A percentile compares a stretch with the other conserved stretches of the same genome.
phyloP scores from a whole-genome alignment of 2,329 filamentous ascomycete species.

The Akanthomyces lecanii region DNA sequence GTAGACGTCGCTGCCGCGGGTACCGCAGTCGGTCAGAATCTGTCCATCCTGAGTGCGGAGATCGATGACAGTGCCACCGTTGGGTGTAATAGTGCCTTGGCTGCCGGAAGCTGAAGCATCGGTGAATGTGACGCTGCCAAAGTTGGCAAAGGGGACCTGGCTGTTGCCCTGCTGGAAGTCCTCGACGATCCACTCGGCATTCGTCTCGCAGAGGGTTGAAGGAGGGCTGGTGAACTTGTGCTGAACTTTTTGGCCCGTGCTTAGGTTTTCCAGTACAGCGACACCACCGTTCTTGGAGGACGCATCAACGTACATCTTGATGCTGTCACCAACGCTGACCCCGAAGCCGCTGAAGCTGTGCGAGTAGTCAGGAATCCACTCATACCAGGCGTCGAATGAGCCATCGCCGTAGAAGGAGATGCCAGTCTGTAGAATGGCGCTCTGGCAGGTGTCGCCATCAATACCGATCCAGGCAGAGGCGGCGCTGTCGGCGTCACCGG shows the following conservation, averaged over 20 bases:
- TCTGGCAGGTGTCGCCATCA: slow-evolving; percentile 34
- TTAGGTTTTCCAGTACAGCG: slow-evolving; percentile 37
- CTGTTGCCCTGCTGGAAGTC: slow-evolving; percentile 21
- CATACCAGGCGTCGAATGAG: slow-evolving; percentile 36
- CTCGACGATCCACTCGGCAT: slow-evolving; percentile 59
- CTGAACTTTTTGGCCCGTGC: slow-evolving; percentile 45
- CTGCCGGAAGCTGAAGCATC: slow-evolving; percentile 9
- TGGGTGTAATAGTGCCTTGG: slow-evolving; percentile 27
- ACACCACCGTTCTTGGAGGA: slow-evolving; percentile 20
- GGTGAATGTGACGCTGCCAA: slow-evolving; percentile 15
- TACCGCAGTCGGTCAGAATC: slow-evolving; percentile 11
- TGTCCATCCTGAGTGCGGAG: background rate
- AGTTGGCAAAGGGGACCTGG: slow-evolving; percentile 9
- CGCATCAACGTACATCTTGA: slow-evolving; percentile 23
- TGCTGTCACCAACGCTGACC: slow-evolving; percentile 22
- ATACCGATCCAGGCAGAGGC: slow-evolving; percentile 40
- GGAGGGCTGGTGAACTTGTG: slow-evolving; percentile 38
- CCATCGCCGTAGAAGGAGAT: slow-evolving; percentile 34
- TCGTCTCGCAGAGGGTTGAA: slow-evolving; percentile 42
- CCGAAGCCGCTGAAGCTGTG: slow-evolving; percentile 31
- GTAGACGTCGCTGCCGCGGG: background rate
- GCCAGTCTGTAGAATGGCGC: slow-evolving; percentile 36
- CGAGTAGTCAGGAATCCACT: slow-evolving; percentile 38
- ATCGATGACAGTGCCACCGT: background rate
- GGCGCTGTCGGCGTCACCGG: background rate